These are phyloP conservation scores for Oryza meyeriana DNA, from an alignment of 176 grass and related monocot species.

Conservation along the genomic window DNA sequence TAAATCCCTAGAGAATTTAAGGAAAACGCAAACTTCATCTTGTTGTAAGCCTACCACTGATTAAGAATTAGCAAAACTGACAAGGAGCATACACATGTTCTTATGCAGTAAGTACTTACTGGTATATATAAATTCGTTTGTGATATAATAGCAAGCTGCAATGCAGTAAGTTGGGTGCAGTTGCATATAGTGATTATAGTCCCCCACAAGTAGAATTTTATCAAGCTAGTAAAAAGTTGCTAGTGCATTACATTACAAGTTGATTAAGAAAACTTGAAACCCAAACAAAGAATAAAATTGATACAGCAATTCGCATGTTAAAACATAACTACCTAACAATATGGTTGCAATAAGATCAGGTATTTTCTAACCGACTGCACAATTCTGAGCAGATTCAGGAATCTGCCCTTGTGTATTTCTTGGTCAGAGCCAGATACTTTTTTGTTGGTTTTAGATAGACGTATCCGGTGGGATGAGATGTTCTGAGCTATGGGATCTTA, in stretches of 20 bases:
- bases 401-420: too few species aligned
- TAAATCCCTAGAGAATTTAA: background rate
- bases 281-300: background rate
- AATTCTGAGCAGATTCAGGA: too few species aligned
- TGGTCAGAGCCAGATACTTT: too few species aligned
- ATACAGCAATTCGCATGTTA: background rate
- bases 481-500: too few species aligned
- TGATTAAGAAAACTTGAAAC: background rate
- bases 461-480: too few species aligned
- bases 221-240: background rate
- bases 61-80: background rate
- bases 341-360: background rate
- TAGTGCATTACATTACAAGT: background rate
- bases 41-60: background rate
- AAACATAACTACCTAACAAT: too few species aligned
- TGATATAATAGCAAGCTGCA: background rate
- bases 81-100: background rate
- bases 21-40: background rate
- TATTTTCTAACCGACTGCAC: background rate
- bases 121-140: background rate
- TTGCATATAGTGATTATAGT: background rate
- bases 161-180: background rate
- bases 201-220: background rate
- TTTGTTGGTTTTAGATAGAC: too few species aligned
- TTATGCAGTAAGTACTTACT: background rate